These are phyloP conservation scores for Rhodotorula diobovata DNA, from an alignment of 768 basidiomycete genomes.

Conservation along the genomic window DNA sequence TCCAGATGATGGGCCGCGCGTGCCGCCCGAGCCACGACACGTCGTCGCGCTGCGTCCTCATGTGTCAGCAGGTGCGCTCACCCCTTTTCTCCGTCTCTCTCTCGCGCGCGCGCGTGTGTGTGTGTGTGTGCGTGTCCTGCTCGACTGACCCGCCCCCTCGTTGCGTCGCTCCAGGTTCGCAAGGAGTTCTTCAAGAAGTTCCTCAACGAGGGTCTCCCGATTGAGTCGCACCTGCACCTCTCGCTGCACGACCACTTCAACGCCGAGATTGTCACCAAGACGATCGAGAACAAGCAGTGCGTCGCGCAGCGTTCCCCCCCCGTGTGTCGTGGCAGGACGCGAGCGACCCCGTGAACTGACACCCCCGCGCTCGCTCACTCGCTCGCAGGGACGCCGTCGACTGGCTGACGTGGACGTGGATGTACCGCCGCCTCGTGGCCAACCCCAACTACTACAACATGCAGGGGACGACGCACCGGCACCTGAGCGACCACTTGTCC, in stretches of 20 bases:
- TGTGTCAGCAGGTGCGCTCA: conserved; percentile 64
- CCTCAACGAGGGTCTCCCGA: conserved; percentile 91
- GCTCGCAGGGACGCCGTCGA: conserved; percentile 55
- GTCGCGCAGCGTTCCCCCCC: conserved; percentile 46
- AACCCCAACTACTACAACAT: conserved; percentile 94
- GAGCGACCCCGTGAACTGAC: too few species aligned
- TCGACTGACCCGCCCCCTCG: too few species aligned
- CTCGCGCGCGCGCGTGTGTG: not conserved
- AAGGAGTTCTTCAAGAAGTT: conserved; percentile 99
- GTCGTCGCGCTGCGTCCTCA: conserved; percentile 85
- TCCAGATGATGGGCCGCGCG: conserved; percentile 99
- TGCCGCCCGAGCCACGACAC: conserved; percentile 85
- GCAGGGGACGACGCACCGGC: conserved; percentile 77
- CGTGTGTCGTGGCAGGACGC: not conserved
- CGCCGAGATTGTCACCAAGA: conserved; percentile 96
- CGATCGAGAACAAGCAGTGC: conserved; percentile 96
- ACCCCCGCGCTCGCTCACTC: not conserved
- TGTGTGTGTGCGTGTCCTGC: too few species aligned
- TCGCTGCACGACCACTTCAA: conserved; percentile 94
- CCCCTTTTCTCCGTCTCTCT: not conserved
- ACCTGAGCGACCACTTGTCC: conserved; percentile 90
- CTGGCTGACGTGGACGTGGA: conserved; percentile 86
- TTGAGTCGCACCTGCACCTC: conserved; percentile 89
- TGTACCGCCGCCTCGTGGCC: conserved; percentile 95
- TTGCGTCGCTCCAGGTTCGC: conserved; percentile 59